Percentiles rank a stretch among this genome's conserved stretches.
phyloP scores from a whole-genome alignment of 306 rosid species.

The Spatholobus suberectus region DNA sequence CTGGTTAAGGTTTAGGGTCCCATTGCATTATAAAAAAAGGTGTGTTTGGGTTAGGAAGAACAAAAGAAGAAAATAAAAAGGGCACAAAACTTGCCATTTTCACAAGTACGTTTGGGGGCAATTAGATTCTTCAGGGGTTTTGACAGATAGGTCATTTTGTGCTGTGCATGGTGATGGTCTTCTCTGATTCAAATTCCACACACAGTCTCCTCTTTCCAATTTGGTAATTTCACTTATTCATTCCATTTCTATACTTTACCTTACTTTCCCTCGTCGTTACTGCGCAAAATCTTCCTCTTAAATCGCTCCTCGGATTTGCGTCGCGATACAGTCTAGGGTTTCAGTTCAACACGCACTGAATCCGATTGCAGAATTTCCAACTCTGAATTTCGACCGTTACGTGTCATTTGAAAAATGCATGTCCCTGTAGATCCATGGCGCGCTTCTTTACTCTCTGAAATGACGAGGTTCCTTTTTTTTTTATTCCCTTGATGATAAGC shows the following conservation, averaged over 20 bases:
- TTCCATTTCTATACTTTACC: background rate
- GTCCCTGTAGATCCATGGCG: conserved; percentile 56
- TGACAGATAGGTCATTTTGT: conserved; percentile 59
- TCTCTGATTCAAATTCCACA: conserved; percentile 80
- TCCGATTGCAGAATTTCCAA: background rate
- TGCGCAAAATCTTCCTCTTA: background rate
- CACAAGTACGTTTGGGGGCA: conserved; percentile 50
- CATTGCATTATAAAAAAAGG: conserved; percentile 38
- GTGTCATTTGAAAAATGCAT: conserved; percentile 32
- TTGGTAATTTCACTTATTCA: conserved; percentile 53
- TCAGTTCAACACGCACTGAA: conserved; percentile 9
- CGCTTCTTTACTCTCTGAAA: conserved; percentile 22
- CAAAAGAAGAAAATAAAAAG: conserved; percentile 33
- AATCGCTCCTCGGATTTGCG: conserved; percentile 38
- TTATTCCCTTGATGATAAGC: background rate
- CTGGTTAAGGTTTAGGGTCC: conserved; percentile 54
- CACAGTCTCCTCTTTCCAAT: conserved; percentile 27
- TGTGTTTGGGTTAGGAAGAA: conserved; percentile 36
- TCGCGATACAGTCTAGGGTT: conserved; percentile 59
- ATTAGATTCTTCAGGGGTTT: conserved; percentile 58
- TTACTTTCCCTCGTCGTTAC: conserved; percentile 2
- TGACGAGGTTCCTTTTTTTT: background rate
- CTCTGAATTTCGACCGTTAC: conserved; percentile 49
- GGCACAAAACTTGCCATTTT: conserved; percentile 41
- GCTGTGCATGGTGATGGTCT: conserved; percentile 69